phyloP scores from a whole-genome alignment of 108 stramenopile species.

The Cyclostephanos invisitatus region DNA sequence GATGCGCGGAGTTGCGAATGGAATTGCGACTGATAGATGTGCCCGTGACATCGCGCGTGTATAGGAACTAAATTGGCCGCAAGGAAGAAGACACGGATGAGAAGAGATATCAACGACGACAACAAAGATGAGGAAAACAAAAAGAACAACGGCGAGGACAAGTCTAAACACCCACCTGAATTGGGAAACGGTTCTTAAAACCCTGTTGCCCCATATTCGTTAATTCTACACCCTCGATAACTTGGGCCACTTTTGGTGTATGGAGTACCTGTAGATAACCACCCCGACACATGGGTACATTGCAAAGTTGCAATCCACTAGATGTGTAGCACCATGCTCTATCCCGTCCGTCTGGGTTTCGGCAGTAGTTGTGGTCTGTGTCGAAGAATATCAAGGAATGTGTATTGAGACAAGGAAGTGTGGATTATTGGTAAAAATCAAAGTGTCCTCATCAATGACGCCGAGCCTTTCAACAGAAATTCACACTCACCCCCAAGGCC shows the following conservation, averaged over 20 bases:
- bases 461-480: too few species aligned
- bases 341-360: constrained; percentile 26
- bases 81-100: too few species aligned
- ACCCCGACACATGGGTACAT: constrained; percentile 35
- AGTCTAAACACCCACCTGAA: constrained; percentile 1
- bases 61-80: constrained; percentile 56
- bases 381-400: too few species aligned
- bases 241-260: constrained; percentile 59
- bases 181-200: constrained; percentile 52
- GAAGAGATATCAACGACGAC: too few species aligned
- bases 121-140: too few species aligned
- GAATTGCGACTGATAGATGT: constrained; percentile 59
- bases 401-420: too few species aligned
- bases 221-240: constrained; percentile 63
- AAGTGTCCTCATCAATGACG: too few species aligned
- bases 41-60: constrained; percentile 41
- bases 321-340: constrained; percentile 41
- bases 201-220: constrained; percentile 54
- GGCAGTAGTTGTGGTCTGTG: constrained; percentile 29
- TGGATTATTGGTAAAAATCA: too few species aligned
- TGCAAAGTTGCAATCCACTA: constrained; percentile 14
- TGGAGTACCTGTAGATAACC: constrained; percentile 61
- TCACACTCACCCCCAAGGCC: constrained; percentile 11
- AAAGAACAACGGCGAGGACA: too few species aligned
- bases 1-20: constrained; percentile 59